Conservation (phyloP, 2,329 filamentous ascomycete genomes). For the Venturia effusa region DNA sequence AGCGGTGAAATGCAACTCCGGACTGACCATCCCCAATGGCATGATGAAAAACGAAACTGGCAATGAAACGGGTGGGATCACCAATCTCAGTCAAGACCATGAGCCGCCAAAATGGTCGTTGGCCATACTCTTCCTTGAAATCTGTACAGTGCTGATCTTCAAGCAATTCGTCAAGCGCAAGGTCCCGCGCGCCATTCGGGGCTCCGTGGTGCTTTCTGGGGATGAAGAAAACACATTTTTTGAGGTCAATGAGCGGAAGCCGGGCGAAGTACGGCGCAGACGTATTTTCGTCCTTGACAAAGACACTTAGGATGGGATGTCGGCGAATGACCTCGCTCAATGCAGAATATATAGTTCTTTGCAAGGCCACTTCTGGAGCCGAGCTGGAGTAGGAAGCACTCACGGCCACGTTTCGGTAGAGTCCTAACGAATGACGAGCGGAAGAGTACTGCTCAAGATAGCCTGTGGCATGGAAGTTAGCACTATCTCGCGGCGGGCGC, state of each 20-base stretch:
- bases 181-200: slow-evolving; percentile 20
- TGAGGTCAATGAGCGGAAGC: slow-evolving; percentile 32
- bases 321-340: slow-evolving; percentile 24
- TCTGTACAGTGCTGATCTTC: slow-evolving; percentile 28
- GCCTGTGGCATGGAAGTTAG: slow-evolving; percentile 19
- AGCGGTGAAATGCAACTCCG: slow-evolving; percentile 34
- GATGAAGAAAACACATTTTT: slow-evolving; percentile 21
- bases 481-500: not conserved
- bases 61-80: slow-evolving; percentile 26
- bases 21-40: slow-evolving; percentile 36
- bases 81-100: slow-evolving; percentile 21
- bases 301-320: slow-evolving; percentile 33
- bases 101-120: slow-evolving; percentile 34
- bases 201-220: not conserved
- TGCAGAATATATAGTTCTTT: slow-evolving; percentile 26
- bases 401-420: slow-evolving; percentile 35
- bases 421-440: slow-evolving; percentile 29
- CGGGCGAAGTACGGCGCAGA: slow-evolving; percentile 33
- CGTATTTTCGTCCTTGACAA: slow-evolving; percentile 30
- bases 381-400: slow-evolving; percentile 25
- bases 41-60: slow-evolving; percentile 38
- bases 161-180: slow-evolving; percentile 31
- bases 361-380: slow-evolving; percentile 18
- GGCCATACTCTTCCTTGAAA: slow-evolving; percentile 21
- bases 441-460: slow-evolving; percentile 35